A percentile compares a stretch with the other conserved stretches of the same genome.
Conservation (phyloP, 768 basidiomycete species). For the Suillus luteus region DNA sequence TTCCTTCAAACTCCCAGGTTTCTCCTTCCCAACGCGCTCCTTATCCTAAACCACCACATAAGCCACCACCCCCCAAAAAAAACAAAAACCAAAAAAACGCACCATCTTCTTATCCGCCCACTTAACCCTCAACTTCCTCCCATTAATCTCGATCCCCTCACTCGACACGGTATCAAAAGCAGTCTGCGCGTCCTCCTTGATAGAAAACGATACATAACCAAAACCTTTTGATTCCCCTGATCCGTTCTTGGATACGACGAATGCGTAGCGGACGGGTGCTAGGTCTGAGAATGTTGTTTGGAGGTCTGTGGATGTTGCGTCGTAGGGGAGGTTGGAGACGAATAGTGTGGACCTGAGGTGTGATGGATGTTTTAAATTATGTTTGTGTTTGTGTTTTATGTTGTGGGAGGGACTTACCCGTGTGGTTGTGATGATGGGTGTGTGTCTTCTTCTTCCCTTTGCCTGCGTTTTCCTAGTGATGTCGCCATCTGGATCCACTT, state of each 20-base stretch:
- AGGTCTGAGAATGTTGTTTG: conserved; percentile 94
- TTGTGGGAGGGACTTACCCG: conserved; percentile 21
- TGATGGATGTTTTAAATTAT: no score
- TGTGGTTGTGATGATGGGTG: conserved; percentile 18
- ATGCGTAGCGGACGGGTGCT: conserved; percentile 91
- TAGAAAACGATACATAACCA: conserved; percentile 92
- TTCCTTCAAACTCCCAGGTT: conserved; percentile 43
- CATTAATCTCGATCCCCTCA: conserved; percentile 66
- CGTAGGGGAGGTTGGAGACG: conserved; percentile 90
- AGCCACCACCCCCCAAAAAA: no score
- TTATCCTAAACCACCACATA: not conserved
- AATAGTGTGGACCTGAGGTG: conserved; percentile 77
- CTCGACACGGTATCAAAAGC: conserved; percentile 66
- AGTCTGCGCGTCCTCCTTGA: conserved; percentile 83
- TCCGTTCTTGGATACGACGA: conserved; percentile 83
- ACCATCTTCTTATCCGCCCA: conserved; percentile 83
- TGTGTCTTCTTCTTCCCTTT: conserved; percentile 22
- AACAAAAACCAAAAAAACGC: not conserved
- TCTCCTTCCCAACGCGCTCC: conserved; percentile 60
- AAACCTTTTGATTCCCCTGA: conserved; percentile 87
- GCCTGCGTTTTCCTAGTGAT: conserved; percentile 32
- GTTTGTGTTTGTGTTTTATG: no score
- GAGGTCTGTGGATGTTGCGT: conserved; percentile 87
- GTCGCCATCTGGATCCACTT: conserved; percentile 10
- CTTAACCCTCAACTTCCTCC: conserved; percentile 69